A percentile compares a stretch with the other conserved stretches of the same genome.
phyloP scores from a whole-genome alignment of 176 grass and related monocot species.

The Triticum urartu region DNA sequence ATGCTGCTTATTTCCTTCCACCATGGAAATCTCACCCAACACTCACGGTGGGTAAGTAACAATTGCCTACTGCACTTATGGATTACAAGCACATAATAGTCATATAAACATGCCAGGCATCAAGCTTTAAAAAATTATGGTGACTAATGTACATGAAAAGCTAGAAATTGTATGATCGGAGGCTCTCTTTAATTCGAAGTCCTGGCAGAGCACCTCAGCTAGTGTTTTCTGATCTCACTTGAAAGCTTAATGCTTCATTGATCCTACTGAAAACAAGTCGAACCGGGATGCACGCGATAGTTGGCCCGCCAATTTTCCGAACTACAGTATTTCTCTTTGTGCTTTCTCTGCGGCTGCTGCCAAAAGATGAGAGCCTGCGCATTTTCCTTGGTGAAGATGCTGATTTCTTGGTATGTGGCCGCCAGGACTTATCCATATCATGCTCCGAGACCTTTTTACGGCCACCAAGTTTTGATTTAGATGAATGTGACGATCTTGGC shows the following conservation, averaged over 20 bases:
- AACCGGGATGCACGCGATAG: constrained; percentile 74
- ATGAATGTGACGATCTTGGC: constrained; percentile 44
- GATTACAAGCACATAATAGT: constrained; percentile 37
- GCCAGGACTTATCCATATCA: constrained; percentile 55
- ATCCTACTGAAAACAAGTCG: constrained; percentile 98
- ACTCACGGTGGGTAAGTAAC: constrained; percentile 20
- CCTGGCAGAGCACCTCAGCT: constrained; percentile 29
- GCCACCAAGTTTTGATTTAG: constrained; percentile 35
- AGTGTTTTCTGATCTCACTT: constrained; percentile 57
- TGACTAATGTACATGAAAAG: constrained; percentile 51
- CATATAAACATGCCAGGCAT: constrained; percentile 38
- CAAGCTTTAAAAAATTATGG: constrained; percentile 25
- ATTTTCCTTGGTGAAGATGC: constrained; percentile 86
- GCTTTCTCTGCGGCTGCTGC: constrained; percentile 49
- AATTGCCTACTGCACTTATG: constrained; percentile 28
- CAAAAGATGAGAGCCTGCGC: constrained; percentile 89
- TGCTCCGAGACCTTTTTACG: constrained; percentile 35
- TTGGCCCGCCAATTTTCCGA: constrained; percentile 53
- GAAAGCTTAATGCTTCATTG: constrained; percentile 79
- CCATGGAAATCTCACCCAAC: neutral
- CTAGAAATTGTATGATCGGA: constrained; percentile 31
- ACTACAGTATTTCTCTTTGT: constrained; percentile 54
- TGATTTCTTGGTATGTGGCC: constrained; percentile 65
- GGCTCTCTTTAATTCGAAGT: neutral
- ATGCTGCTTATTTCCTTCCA: constrained; percentile 41